phyloP scores from a whole-genome alignment of 2,329 filamentous ascomycete genomes.

The Monilinia aucupariae region DNA sequence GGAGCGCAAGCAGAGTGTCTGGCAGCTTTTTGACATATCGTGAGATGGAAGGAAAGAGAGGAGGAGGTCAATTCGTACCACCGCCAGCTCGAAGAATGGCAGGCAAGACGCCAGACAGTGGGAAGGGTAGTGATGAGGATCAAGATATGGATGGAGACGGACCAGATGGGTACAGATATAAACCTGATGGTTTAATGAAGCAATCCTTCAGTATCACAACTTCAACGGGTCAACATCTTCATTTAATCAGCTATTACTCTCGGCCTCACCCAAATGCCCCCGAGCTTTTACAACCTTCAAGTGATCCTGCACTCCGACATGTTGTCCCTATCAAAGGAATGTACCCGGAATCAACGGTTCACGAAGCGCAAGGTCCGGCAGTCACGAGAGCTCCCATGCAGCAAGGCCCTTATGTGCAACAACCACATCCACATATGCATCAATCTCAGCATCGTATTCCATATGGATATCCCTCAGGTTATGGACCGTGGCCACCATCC shows the following conservation, averaged over 20 bases:
- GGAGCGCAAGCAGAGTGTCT: constrained; percentile 95
- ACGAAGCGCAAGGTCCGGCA: constrained; percentile 76
- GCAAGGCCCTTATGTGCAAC: constrained; percentile 42
- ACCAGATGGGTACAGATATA: constrained; percentile 88
- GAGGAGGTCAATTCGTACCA: constrained; percentile 64
- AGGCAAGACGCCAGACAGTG: constrained; percentile 79
- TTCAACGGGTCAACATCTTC: constrained; percentile 80
- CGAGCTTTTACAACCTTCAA: constrained; percentile 74
- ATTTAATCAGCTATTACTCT: constrained; percentile 96
- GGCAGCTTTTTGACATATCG: constrained; percentile 96
- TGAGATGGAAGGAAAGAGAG: constrained; percentile 98
- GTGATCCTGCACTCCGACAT: constrained; percentile 71
- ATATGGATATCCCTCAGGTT: constrained; percentile 38
- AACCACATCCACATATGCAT: constrained; percentile 39
- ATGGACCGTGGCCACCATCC: constrained; percentile 49
- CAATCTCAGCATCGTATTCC: constrained; percentile 35
- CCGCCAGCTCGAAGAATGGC: constrained; percentile 49
- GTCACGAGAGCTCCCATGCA: constrained; percentile 70
- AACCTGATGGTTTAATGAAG: constrained; percentile 97
- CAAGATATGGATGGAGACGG: constrained; percentile 64
- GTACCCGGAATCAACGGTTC: constrained; percentile 93
- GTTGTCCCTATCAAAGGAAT: constrained; percentile 88
- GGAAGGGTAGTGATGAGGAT: constrained; percentile 75
- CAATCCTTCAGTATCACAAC: constrained; percentile 99
- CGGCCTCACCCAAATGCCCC: constrained; percentile 67